A percentile compares a stretch with the other conserved stretches of the same genome.
Evolutionary conservation across 371 early-diverging fungal species (phyloP).

Genomic region (Mortierella sp.): DNA sequence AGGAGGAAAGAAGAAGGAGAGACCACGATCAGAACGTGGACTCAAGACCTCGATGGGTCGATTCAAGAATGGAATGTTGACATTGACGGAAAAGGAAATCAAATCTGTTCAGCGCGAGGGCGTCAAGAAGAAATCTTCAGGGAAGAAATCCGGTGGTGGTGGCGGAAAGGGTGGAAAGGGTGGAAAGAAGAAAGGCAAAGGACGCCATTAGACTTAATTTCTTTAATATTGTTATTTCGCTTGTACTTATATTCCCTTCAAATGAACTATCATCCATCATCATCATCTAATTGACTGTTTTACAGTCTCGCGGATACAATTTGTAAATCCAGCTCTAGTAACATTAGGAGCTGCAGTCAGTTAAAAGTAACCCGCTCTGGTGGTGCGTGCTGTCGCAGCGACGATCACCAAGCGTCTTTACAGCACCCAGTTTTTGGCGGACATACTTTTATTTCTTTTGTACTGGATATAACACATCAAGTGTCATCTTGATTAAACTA

Average conservation of each 20-base stretch:
- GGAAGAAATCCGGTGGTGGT: constrained; percentile 42
- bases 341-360: no score
- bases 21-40: constrained; percentile 39
- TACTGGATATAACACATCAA: no score
- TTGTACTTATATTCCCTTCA: constrained; percentile 14
- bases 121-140: constrained; percentile 31
- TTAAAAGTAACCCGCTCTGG: no score
- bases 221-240: background rate
- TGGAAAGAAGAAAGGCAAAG: constrained; percentile 49
- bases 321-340: background rate
- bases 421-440: no score
- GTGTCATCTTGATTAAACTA: no score
- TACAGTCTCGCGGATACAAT: no score
- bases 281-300: background rate
- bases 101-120: constrained; percentile 51
- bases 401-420: no score
- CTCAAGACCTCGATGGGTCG: constrained; percentile 53
- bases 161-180: constrained; percentile 25
- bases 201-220: constrained; percentile 26
- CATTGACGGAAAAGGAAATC: constrained; percentile 43
- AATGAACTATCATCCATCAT: background rate
- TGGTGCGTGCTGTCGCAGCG: no score
- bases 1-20: constrained; percentile 54
- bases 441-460: no score
- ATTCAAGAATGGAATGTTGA: constrained; percentile 51